Conservation (phyloP, 441 rosid species). For the Metrosideros polymorpha region DNA sequence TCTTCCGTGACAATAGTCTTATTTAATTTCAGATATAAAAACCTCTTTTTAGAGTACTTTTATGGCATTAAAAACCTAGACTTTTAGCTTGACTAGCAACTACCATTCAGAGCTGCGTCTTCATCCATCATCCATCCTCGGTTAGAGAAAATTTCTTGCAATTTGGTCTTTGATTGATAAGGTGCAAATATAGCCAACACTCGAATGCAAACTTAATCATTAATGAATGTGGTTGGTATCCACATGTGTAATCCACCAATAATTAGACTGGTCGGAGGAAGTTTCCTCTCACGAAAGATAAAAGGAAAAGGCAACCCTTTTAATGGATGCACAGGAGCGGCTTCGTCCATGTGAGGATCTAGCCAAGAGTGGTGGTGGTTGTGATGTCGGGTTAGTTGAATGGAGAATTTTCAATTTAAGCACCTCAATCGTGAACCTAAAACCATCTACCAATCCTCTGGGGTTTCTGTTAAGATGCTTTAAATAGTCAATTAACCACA, state of each 20-base stretch:
- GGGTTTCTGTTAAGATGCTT: background rate
- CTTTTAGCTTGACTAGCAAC: background rate
- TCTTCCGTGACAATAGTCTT: background rate
- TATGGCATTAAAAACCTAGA: background rate
- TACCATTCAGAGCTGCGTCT: background rate
- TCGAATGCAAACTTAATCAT: background rate
- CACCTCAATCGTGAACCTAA: background rate
- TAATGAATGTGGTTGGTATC: background rate
- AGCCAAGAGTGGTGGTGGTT: background rate
- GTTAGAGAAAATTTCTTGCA: background rate
- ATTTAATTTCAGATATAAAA: background rate
- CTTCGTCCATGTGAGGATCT: background rate
- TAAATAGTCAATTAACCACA: too few relatives aligned
- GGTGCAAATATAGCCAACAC: background rate
- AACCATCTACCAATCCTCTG: background rate
- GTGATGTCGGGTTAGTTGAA: background rate
- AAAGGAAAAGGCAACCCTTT: too few relatives aligned
- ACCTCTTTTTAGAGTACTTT: background rate
- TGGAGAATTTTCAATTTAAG: background rate
- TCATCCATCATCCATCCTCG: background rate
- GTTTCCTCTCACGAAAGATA: background rate
- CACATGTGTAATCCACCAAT: background rate
- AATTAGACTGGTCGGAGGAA: background rate
- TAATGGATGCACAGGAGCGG: background rate
- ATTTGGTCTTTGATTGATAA: background rate